Base-by-base conservation (phyloP, 176 grass and related monocot species). In the Oryza punctata region DNA sequence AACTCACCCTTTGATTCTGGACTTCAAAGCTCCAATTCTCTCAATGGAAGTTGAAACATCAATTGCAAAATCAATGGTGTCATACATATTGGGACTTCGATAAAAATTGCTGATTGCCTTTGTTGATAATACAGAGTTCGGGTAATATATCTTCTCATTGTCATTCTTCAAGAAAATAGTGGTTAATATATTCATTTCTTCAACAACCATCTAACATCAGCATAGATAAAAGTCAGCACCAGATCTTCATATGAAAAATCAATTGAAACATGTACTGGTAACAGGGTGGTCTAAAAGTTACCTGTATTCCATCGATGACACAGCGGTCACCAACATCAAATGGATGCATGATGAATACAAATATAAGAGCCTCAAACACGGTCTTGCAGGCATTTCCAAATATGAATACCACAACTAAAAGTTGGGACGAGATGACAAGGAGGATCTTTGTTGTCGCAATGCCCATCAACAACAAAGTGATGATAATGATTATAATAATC, bases 111-210 rank as follows among this genome's bases (percentile, higher is more conserved):
- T 96, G 89, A 99, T 99, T 27, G 96, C 74, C 83, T 94, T 99
- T 30, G 89, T 87, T 13, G 91, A 85, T 64, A 99, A 52, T 28
- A 96, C 96, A 3, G 96, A 88, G 85, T 99, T 99, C 65, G 96
- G 93, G 79, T 99, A 99, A 81, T 92, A 99, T 79, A 99, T 80
- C 81, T 99, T 99, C 88, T 96, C 93, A 57, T 93, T 95, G 73
- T 98, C 93, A 74, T 94, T 83, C 84, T 88, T 93, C 85, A 98
- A 69, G 37, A 98, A 91, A 47, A 94, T 82, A n/a, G 96, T 98
- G 33, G 96, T 98, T 33, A 98, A 81, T 86, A 98, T 98, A 85
- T 98, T 95, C 96, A 98, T 98, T 94, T 98, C 96, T 90, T 98
- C 96, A 1, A 98, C 93, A 85, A 82, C 65, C 96, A 98, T 95